phyloP scores from a whole-genome alignment of 1,139 yeast species.

The Kodamaea arcana region DNA sequence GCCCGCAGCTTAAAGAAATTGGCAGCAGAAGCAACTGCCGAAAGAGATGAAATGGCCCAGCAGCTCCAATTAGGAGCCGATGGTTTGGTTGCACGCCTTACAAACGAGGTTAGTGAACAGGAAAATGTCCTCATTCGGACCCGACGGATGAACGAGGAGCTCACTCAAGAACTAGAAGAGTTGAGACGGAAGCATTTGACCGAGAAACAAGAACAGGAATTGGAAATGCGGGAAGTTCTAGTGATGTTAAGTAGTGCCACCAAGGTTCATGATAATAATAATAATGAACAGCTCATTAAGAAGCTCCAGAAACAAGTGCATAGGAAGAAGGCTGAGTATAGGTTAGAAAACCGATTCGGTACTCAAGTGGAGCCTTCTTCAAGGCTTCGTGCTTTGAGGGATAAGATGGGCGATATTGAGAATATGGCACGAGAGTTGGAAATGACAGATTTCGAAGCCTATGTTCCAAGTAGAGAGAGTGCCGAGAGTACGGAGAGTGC shows the following conservation, averaged over 20 bases:
- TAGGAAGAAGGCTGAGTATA: conserved; percentile 59
- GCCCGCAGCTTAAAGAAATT: conserved; percentile 60
- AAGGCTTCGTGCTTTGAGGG: conserved; percentile 69
- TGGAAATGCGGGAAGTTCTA: conserved; percentile 82
- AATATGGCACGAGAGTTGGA: conserved; percentile 83
- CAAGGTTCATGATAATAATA: conserved; percentile 34
- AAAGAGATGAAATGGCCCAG: conserved; percentile 71
- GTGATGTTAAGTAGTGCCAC: conserved; percentile 54
- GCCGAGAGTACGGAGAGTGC: neutral
- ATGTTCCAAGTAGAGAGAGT: conserved; percentile 12
- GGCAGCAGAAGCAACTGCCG: conserved; percentile 81
- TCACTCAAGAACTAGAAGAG: conserved; percentile 66
- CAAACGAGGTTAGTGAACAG: conserved; percentile 69
- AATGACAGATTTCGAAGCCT: conserved; percentile 68
- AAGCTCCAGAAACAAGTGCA: conserved; percentile 58
- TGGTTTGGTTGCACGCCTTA: conserved; percentile 71
- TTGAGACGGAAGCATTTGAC: conserved; percentile 62
- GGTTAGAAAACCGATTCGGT: conserved; percentile 53
- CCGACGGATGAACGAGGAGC: conserved; percentile 60
- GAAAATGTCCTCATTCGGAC: conserved; percentile 64
- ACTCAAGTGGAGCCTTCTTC: conserved; percentile 71
- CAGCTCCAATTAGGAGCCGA: conserved; percentile 80
- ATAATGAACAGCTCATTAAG: conserved; percentile 42
- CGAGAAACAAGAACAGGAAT: conserved; percentile 83
- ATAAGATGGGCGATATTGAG: conserved; percentile 83